These are phyloP conservation scores for Paraleonurus japonicus DNA, from an alignment of 257 asterid genomes.

Conservation along the genomic window DNA sequence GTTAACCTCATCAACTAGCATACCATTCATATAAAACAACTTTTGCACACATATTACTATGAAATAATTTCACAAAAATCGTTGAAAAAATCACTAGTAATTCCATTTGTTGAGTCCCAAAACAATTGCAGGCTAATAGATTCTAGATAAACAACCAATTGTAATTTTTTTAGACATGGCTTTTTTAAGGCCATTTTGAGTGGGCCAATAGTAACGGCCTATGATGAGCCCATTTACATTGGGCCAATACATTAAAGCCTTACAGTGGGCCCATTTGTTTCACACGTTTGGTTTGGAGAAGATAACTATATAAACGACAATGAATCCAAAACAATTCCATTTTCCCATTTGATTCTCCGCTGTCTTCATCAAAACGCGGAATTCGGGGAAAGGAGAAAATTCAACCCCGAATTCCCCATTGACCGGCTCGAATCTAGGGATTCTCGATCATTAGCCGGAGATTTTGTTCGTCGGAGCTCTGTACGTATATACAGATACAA, in stretches of 20 bases:
- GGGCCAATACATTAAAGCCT: neutral
- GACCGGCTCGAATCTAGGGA: slow-evolving; percentile 35
- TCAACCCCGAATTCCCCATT: slow-evolving; percentile 31
- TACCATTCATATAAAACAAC: too few relatives aligned
- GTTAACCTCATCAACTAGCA: too few relatives aligned
- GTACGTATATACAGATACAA: neutral
- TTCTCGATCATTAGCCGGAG: slow-evolving; percentile 6
- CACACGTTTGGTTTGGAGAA: neutral
- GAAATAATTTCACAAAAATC: too few relatives aligned
- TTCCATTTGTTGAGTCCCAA: too few relatives aligned
- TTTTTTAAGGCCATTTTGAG: too few relatives aligned
- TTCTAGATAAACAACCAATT: too few relatives aligned
- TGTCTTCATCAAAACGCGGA: slow-evolving; percentile 30
- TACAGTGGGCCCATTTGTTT: neutral
- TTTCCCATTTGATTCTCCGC: slow-evolving; percentile 22
- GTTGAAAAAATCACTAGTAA: too few relatives aligned
- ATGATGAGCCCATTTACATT: too few relatives aligned
- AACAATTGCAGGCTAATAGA: too few relatives aligned
- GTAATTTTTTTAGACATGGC: too few relatives aligned
- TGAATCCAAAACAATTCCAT: slow-evolving; percentile 15
- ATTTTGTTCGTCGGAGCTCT: slow-evolving; percentile 18
- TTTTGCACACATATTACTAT: too few relatives aligned
- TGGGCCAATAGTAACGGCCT: too few relatives aligned
- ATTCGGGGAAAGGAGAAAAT: slow-evolving; percentile 30
- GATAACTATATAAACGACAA: slow-evolving; percentile 3